Base-by-base conservation (phyloP, 1,284 basidiomycete genomes). In the Puccinia triticina region DNA sequence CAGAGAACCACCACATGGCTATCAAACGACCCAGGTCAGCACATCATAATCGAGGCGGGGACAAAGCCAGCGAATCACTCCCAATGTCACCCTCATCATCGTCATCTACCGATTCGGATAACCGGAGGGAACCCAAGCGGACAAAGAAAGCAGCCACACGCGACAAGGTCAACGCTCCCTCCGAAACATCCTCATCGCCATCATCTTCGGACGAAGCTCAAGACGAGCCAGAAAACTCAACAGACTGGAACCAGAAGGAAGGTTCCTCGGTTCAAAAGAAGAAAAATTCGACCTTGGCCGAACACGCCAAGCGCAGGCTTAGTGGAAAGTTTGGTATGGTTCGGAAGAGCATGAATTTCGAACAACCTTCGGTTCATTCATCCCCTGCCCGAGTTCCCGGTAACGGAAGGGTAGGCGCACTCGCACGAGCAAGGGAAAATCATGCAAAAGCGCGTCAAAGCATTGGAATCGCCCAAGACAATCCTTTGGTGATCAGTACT, bases 401-500 rank as follows among this genome's bases (percentile, higher is more conserved):
- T 34, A 72, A 46, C 59, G 78, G 50, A 48, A 71, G 78, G 34
- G 72, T 82, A 34, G 80, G 72, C 10, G 80, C 80, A 50, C 64
- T 82, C 12, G 80, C 80, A 64, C 37, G 80, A 21, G 80, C 71
- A 26, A 74, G 80, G 66, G 80, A 82, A 50, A 76, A 74, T 26
- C 71, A 82, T 50, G 72, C 72, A 53, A 61, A 64, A 64, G 72
- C 53, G 29, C 43, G 59, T 34, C 80, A 74, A 73, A 67, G 61
- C 43, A 50, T 67, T 18, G 78, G 78, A 48, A 57, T 72, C 57
- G n/a, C 37, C 4, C 67, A 71, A 34, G 77, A 79, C 29, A 79
- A 79, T 53, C 64, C 48, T 29, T 53, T 81, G 14, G 55, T 76
- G 23, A 82, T 82, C 61, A 82, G 80, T 64, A 75, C 80, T 32